Evolutionary conservation across 225 moss, liverwort and hornwort species (phyloP), one percentile per base, ranked within the genome.

Genomic region (Straminergon stramineum): DNA sequence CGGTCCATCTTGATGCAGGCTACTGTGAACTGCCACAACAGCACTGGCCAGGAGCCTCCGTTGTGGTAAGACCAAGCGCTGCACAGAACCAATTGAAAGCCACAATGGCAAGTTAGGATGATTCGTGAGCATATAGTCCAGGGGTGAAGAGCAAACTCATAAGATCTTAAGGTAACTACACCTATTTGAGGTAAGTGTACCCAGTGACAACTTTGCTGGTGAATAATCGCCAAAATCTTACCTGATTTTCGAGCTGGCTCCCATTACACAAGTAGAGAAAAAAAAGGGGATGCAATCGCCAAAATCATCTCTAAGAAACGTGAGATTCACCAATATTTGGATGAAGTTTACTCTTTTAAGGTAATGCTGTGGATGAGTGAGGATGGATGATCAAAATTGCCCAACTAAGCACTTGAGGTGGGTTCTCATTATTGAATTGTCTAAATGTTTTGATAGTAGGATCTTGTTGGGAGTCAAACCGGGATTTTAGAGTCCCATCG

Each of bases 51-150:
- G 57, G 98, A 98, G 55, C 98, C 98, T 85, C 93, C 95, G 53
- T 98, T 98, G 89, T 98, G 98, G 67, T 98, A 98, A 11, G 98
- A 98, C 98, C 98, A 98, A 41, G 96, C 92, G 71, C 98, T 98
- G 91, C 89, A 93, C 69, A 84, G 5, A 31, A 10, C 41, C 56
- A 41, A 37, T 5, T 67, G 34, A 37, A 9, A 69, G n/a, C 4
- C 30, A 69, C 19, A 20, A 19, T 32, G 43, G 73, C 7, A 27
- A 71, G 68, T 26, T 27, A 78, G 35, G n/a, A n/a, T n/a, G 78
- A 55, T 23, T 55, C 15, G 35, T 32, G 52, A 83, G 52, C 83
- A 65, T 7, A 48, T 24, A 51, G 22, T 63, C 64, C 21, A 82
- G 10, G 11, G 17, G 17, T 75, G 19, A 19, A 30, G 18, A 48